Evolutionary conservation across 441 rosid species (phyloP), one percentile per base, ranked within the genome.

Genomic region (Populus hybrid): DNA sequence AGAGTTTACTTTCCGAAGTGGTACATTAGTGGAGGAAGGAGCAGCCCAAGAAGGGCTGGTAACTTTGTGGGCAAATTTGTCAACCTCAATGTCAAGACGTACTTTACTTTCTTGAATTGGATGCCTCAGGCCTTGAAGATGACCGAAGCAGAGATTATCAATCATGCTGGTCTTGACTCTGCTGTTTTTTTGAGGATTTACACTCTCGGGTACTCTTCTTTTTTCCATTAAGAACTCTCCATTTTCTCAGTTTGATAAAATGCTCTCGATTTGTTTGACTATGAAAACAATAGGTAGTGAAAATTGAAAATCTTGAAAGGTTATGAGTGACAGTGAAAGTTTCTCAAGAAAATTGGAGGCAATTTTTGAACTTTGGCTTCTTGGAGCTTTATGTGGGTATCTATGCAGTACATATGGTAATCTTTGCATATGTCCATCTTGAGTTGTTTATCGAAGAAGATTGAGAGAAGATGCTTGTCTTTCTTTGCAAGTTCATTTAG

Each of bases 111-210:
- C 91, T 83, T 96, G 40, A 96, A 89, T 84, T 96, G 99, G 99
- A 96, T 96, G 99, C 98, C 99, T 79, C 94, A 96, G 78, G 99
- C 99, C 78, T 46, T 94, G 92, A 92, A 74, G 84, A 94, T 94
- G 97, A 83, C 81, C 71, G 96, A 96, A 78, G 30, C 89, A 32
- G 90, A 96, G 82, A 91, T 96, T 73, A 89, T 94, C 57, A 86
- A 77, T 70, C 99, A 94, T 79, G 98, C 98, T 76, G 98, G 99
- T 14, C 92, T 96, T 70, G 99, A 96, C 76, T 96, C 99, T 81
- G 99, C 98, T 76, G 85, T 87, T 74, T 96, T 96, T 85, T 85
- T 96, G 81, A 89, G 99, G 81, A 90, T 94, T 74, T 94, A 94
- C 84, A 85, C 87, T 86, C 98, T 94, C 64, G 99, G 99, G 98